Percentiles rank a stretch among this genome's conserved stretches.
Conservation (phyloP, 305 asterid genomes). For the Striga hermonthica region DNA sequence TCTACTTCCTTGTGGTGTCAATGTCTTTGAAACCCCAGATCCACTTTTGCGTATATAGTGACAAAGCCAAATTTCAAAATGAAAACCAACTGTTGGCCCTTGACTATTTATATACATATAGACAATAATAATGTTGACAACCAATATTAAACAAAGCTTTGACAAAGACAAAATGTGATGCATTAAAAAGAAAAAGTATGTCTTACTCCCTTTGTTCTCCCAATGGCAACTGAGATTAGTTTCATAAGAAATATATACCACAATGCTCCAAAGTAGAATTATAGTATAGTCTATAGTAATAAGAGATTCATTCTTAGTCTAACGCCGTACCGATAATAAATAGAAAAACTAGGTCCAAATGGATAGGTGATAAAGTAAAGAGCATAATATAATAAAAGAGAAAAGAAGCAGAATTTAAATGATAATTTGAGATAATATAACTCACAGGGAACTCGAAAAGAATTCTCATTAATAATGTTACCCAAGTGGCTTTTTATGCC, state of each 20-base stretch:
- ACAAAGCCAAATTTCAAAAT: background rate
- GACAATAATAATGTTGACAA: background rate
- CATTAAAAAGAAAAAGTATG: background rate
- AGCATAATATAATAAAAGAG: too few species aligned
- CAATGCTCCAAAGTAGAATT: background rate
- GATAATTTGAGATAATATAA: too few species aligned
- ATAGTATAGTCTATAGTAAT: too few species aligned
- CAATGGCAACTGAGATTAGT: constrained; percentile 15
- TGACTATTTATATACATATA: background rate
- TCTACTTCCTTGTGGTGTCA: constrained; percentile 10
- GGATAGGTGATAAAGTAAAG: too few species aligned
- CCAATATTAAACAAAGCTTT: constrained; percentile 4
- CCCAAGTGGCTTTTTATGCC: too few species aligned
- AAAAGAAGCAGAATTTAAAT: too few species aligned
- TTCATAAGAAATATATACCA: constrained; percentile 5
- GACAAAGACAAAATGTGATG: background rate
- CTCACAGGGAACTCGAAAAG: too few species aligned
- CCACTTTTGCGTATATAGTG: background rate
- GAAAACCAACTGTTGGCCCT: constrained; percentile 3
- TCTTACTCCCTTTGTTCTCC: constrained; percentile 11
- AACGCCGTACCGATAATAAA: too few species aligned
- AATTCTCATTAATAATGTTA: too few species aligned
- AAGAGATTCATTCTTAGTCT: too few species aligned
- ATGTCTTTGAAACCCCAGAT: constrained; percentile 6
- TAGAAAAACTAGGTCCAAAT: too few species aligned